Evolutionary conservation across 805 yeast genomes (phyloP).

Genomic region (Yamadazyma scolyti): DNA sequence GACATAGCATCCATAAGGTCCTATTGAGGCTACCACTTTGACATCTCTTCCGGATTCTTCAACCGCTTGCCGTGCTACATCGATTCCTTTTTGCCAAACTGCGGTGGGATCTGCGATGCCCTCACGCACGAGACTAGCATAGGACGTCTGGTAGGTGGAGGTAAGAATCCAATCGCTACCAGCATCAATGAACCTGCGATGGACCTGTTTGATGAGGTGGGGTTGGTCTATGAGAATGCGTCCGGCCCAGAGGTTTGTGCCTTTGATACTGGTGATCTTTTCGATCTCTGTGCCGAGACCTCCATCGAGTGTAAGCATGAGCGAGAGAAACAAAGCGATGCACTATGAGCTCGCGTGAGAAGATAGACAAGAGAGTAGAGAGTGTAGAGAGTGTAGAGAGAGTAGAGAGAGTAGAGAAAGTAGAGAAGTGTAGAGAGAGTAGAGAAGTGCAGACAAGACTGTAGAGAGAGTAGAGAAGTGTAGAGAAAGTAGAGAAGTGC

Average conservation of each 20-base stretch:
- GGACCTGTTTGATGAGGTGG: conserved; percentile 42
- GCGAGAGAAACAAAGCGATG: too few relatives aligned
- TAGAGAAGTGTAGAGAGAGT: background rate
- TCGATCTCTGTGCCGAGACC: conserved; percentile 66
- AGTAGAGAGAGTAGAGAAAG: too few relatives aligned
- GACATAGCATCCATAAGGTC: conserved; percentile 73
- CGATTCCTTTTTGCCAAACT: background rate
- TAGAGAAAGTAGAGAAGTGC: too few relatives aligned
- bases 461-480: too few relatives aligned
- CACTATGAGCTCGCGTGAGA: too few relatives aligned
- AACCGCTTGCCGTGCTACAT: background rate
- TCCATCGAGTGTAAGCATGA: conserved; percentile 46
- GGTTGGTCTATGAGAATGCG: conserved; percentile 45
- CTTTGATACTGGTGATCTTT: conserved; percentile 27
- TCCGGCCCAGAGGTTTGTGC: conserved; percentile 57
- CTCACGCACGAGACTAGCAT: conserved; percentile 23
- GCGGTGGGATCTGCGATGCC: background rate
- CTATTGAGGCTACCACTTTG: conserved; percentile 55
- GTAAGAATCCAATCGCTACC: conserved; percentile 58
- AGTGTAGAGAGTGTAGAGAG: too few relatives aligned
- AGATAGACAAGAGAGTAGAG: too few relatives aligned
- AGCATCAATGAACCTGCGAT: conserved; percentile 44
- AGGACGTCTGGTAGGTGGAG: conserved; percentile 59
- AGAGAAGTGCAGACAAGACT: too few relatives aligned
- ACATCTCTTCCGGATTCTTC: background rate